Percentiles rank a stretch among this genome's conserved stretches.
phyloP scores from a whole-genome alignment of 2,329 filamentous ascomycete species.

The Clonostachys rhizophaga region DNA sequence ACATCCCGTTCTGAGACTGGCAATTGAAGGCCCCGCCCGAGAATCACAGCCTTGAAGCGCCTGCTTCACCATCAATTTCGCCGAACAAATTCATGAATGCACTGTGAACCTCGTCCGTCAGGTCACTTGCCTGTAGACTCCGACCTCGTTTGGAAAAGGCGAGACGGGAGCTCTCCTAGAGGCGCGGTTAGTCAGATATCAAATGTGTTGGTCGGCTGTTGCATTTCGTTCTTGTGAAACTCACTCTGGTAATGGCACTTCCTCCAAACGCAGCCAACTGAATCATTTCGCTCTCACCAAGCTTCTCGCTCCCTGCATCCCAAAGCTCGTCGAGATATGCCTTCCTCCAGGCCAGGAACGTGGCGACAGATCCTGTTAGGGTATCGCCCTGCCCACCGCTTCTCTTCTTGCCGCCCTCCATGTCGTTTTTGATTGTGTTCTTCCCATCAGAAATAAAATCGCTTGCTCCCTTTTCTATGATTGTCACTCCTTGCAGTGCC shows the following conservation, averaged over 20 bases:
- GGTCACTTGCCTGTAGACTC: conserved; percentile 85
- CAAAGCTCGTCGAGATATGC: conserved; percentile 83
- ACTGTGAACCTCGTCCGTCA: conserved; percentile 83
- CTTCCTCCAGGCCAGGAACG: conserved; percentile 81
- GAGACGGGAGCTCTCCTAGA: conserved; percentile 74
- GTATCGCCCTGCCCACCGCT: conserved; percentile 96
- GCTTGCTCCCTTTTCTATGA: conserved; percentile 81
- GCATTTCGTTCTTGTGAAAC: conserved; percentile 16
- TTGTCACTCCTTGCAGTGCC: conserved; percentile 80
- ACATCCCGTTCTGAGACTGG: no score
- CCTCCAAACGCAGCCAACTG: conserved; percentile 82
- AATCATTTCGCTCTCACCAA: conserved; percentile 56
- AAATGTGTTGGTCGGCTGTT: background rate
- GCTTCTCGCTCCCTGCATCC: conserved; percentile 46
- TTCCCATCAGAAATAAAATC: conserved; percentile 82
- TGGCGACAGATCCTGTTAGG: conserved; percentile 83
- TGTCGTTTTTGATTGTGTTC: conserved; percentile 69
- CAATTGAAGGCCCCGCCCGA: no score
- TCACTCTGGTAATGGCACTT: conserved; percentile 76
- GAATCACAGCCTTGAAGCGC: conserved; percentile 24
- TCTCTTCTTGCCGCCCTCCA: conserved; percentile 79
- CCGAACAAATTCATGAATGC: conserved; percentile 81
- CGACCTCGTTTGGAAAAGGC: conserved; percentile 84
- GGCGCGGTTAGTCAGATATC: background rate
- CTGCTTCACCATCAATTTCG: conserved; percentile 48